A percentile compares a stretch with the other conserved stretches of the same genome.
phyloP scores from a whole-genome alignment of 2,329 filamentous ascomycete genomes.

The Fonsecaea erecta region DNA sequence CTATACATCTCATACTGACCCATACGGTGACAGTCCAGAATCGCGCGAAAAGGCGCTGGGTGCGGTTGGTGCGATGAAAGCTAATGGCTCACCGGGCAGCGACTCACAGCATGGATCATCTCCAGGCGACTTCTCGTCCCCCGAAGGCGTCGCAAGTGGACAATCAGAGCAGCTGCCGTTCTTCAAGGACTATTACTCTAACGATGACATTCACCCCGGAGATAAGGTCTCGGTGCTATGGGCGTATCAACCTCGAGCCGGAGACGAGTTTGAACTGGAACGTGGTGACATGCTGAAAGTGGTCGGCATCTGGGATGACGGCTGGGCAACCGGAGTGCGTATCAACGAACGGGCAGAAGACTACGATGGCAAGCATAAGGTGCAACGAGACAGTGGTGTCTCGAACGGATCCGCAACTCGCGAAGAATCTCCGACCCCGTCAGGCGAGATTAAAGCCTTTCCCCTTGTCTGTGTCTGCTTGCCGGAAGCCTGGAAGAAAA shows the following conservation, averaged over 20 bases:
- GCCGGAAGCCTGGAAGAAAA: conserved; percentile 95
- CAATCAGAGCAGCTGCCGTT: conserved; percentile 94
- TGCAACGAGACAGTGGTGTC: conserved; percentile 90
- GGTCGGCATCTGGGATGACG: conserved; percentile 98
- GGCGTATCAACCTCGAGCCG: conserved; percentile 93
- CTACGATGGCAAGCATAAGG: conserved; percentile 76
- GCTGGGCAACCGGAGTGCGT: conserved; percentile 93
- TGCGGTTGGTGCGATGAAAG: conserved; percentile 57
- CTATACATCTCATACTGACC: conserved; percentile 65
- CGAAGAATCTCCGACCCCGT: conserved; percentile 65
- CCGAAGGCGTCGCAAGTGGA: conserved; percentile 79
- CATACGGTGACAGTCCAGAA: conserved; percentile 72
- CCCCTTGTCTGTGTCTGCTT: conserved; percentile 94
- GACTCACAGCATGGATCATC: conserved; percentile 76
- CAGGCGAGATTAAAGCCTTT: conserved; percentile 95
- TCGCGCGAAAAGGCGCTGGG: conserved; percentile 62
- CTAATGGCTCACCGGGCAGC: conserved; percentile 88
- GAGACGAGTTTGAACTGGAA: conserved; percentile 90
- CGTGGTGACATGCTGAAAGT: conserved; percentile 98
- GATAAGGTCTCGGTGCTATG: conserved; percentile 90
- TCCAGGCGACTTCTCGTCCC: conserved; percentile 81
- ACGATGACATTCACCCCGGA: conserved; percentile 90
- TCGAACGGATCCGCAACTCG: conserved; percentile 73
- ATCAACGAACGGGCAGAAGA: conserved; percentile 83
- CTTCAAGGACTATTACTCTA: conserved; percentile 99